Base-by-base conservation (phyloP, 2,329 filamentous ascomycete species). In the Cytospora piceae region DNA sequence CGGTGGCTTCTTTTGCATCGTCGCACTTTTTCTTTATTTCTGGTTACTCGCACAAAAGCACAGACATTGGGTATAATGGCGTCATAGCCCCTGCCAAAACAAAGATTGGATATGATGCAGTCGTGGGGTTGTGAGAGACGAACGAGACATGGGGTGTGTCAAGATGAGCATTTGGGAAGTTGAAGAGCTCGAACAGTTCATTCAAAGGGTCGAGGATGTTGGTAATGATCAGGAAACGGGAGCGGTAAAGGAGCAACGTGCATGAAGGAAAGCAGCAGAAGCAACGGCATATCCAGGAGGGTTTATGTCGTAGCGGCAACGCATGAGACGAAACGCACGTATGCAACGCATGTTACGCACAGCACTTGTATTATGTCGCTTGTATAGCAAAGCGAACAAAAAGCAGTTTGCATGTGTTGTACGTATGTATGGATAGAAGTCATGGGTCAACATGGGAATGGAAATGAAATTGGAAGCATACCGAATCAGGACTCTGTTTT, bases 391-490 rank as follows among this genome's bases (percentile, higher is more conserved):
- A 14, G 32, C 20, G 46, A 56, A 15, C 39, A n/a, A 42, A 15
- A 2, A 52, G n/a, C 31, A 17, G 52, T 39, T 31, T 42, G 54
- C 31, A 65, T 64, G 58, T 49, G 32, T 53, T 62, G 65, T 65
- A 67, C 62, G 65, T 65, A 62, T 65, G 57, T 65, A 62, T 53
- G 34, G 42, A 62, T 67, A 65, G 63, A 58, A 65, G 37, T 61
- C 39, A 53, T 46, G 58, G 62, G 52, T 22, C 55, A 62, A 58
- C 61, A 65, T 65, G 46, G 61, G 63, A 56, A 58, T 62, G 53
- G 61, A 31, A 46, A 64, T 64, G 61, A 56, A 61, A 66, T 64
- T 65, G 57, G 51, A 29, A 55, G 22, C 32, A 56, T 58, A n/a
- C 32, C n/a, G 17, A 27, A 27, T n/a, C 15, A 39, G 4, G 32